Conservation (phyloP, 768 basidiomycete genomes). For the Scleroderma bovista region DNA sequence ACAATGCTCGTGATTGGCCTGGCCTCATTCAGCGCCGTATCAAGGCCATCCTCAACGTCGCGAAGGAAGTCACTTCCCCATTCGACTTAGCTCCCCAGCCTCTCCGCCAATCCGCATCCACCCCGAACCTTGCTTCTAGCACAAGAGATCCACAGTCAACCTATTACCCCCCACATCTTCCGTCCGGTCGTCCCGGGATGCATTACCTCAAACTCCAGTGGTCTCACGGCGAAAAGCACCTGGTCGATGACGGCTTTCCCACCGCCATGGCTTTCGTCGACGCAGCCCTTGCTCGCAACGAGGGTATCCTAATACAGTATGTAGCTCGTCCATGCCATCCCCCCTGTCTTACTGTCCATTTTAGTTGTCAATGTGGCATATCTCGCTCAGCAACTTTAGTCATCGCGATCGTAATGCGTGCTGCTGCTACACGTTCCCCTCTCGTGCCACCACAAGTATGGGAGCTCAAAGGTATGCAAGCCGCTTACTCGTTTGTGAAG, state of each 20-base stretch:
- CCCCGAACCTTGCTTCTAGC: constrained; percentile 51
- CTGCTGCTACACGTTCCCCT: constrained; percentile 65
- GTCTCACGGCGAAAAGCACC: constrained; percentile 92
- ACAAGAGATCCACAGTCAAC: constrained; percentile 37
- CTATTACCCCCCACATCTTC: constrained; percentile 61
- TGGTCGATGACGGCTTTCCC: constrained; percentile 74
- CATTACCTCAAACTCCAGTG: constrained; percentile 87
- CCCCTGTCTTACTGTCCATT: constrained; percentile 10
- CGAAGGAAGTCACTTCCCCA: constrained; percentile 81
- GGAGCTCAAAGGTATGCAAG: constrained; percentile 83
- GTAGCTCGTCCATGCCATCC: constrained; percentile 30
- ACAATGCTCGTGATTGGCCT: constrained; percentile 82
- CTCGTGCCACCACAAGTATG: constrained; percentile 70
- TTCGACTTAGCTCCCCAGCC: constrained; percentile 51
- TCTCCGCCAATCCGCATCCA: constrained; percentile 59
- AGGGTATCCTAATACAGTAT: constrained; percentile 82
- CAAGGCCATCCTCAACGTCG: constrained; percentile 82
- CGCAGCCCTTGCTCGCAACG: constrained; percentile 64
- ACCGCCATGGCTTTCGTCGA: constrained; percentile 80
- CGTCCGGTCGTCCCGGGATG: constrained; percentile 69
- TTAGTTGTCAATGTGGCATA: constrained; percentile 89
- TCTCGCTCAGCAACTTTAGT: constrained; percentile 86
- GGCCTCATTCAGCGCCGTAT: constrained; percentile 67
- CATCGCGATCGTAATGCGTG: constrained; percentile 91
- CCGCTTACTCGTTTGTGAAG: constrained; percentile 85